Conservation (phyloP, 768 basidiomycete species). For the Gloeopeniophorella convolvens region DNA sequence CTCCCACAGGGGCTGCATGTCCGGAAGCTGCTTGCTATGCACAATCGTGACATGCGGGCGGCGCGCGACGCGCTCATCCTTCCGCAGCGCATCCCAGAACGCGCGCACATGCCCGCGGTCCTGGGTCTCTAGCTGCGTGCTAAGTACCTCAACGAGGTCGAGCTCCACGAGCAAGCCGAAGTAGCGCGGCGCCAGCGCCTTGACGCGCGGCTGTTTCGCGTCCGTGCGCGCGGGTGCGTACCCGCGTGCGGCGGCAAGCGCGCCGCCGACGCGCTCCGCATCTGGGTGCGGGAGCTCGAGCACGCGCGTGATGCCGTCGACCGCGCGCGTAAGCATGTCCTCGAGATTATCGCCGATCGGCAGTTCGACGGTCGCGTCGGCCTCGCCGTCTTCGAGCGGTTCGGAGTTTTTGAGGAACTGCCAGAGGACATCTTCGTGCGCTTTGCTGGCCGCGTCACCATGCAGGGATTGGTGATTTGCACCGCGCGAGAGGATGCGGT, state of each 20-base stretch:
- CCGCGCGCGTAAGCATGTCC: slow-evolving; percentile 49
- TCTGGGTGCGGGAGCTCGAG: slow-evolving; percentile 49
- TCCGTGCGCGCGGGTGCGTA: slow-evolving; percentile 38
- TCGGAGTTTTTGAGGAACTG: slow-evolving; percentile 64
- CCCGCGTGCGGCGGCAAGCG: slow-evolving; percentile 34
- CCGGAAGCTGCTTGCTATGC: slow-evolving; percentile 50
- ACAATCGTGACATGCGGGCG: slow-evolving; percentile 85
- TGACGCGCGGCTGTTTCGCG: slow-evolving; percentile 26
- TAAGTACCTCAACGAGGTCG: slow-evolving; percentile 47
- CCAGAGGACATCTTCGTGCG: slow-evolving; percentile 80
- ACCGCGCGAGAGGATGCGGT: slow-evolving; percentile 70
- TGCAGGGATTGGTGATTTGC: slow-evolving; percentile 80
- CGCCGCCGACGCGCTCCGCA: slow-evolving; percentile 48
- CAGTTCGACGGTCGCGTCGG: slow-evolving; percentile 68
- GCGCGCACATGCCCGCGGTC: slow-evolving; percentile 28
- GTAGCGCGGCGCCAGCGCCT: slow-evolving; percentile 47
- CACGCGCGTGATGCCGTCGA: slow-evolving; percentile 48
- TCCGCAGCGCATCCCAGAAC: slow-evolving; percentile 47
- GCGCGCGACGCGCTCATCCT: slow-evolving; percentile 40
- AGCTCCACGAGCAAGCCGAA: slow-evolving; percentile 75
- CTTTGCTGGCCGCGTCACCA: slow-evolving; percentile 41
- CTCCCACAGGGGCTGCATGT: slow-evolving; percentile 39
- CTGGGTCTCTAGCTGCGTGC: slow-evolving; percentile 31
- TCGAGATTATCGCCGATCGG: slow-evolving; percentile 48
- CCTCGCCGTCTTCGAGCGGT: slow-evolving; percentile 53